Percentiles rank a stretch among this genome's conserved stretches.
These are phyloP conservation scores for Haplosporangium gracile DNA, from an alignment of 192 early-diverging fungal genomes.

Conservation along the genomic window DNA sequence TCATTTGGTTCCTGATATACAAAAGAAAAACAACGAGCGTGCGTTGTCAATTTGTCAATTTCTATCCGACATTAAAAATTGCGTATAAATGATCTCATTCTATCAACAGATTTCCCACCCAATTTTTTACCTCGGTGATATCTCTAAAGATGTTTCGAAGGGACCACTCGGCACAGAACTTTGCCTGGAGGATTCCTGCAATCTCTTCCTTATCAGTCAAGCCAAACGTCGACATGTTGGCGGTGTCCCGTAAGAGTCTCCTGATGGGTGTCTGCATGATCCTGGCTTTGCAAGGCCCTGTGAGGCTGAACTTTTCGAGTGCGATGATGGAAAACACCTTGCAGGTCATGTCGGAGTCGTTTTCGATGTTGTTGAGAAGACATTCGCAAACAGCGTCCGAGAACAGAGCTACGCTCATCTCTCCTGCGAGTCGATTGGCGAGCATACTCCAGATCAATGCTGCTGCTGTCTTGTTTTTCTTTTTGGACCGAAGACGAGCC, in stretches of 20 bases:
- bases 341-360: constrained; percentile 58
- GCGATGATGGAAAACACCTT: constrained; percentile 68
- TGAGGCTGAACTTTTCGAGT: constrained; percentile 69
- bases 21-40: constrained; percentile 2
- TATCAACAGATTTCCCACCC: neutral
- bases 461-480: constrained; percentile 61
- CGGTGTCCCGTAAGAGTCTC: constrained; percentile 25
- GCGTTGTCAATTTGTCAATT: neutral
- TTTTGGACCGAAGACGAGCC: constrained; percentile 33
- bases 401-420: constrained; percentile 63
- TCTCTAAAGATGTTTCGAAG: constrained; percentile 65
- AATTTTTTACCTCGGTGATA: constrained; percentile 26
- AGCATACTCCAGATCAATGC: constrained; percentile 67
- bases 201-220: constrained; percentile 43
- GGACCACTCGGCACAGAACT: constrained; percentile 67
- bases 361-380: constrained; percentile 57
- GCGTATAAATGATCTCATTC: neutral
- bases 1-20: neutral
- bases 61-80: neutral
- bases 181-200: constrained; percentile 53
- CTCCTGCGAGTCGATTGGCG: constrained; percentile 68
- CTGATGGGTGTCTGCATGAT: constrained; percentile 54
- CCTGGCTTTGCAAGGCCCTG: constrained; percentile 58
- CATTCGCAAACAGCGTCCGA: constrained; percentile 61
- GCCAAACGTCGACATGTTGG: constrained; percentile 35